These are phyloP conservation scores for Heterobasidion irregulare DNA, from an alignment of 1,284 basidiomycete genomes.

Conservation along the genomic window DNA sequence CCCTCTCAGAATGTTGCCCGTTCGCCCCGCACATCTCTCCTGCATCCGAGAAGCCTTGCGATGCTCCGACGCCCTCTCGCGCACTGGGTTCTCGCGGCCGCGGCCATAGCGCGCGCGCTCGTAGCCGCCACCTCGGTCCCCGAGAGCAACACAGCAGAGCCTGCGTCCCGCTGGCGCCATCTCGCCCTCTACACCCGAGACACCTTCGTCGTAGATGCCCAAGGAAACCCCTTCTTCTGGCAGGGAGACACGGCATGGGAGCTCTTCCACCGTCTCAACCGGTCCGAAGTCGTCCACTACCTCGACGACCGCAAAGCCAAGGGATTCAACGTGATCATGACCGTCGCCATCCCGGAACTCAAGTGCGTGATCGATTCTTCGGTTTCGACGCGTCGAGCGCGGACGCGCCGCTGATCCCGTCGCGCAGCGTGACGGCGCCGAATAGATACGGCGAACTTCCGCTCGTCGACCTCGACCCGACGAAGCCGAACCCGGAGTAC, in stretches of 20 bases:
- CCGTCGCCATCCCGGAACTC: not conserved
- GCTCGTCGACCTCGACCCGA: not conserved
- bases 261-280: not conserved
- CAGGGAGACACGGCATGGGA: not conserved
- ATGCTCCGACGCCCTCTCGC: no score
- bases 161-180: not conserved
- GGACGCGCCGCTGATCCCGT: no score
- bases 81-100: no score
- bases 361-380: not conserved
- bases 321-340: not conserved
- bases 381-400: no score
- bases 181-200: not conserved
- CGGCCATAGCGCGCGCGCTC: no score
- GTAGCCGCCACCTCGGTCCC: no score
- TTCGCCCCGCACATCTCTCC: no score
- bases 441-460: not conserved
- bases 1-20: no score
- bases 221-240: not conserved
- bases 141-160: no score
- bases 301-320: not conserved
- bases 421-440: not conserved
- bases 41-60: no score
- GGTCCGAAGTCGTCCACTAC: not conserved
- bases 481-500: not conserved
- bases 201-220: not conserved